Evolutionary conservation across 768 basidiomycete genomes (phyloP), one percentile per base, ranked within the genome.

Genomic region (Macrocybe gigantea): DNA sequence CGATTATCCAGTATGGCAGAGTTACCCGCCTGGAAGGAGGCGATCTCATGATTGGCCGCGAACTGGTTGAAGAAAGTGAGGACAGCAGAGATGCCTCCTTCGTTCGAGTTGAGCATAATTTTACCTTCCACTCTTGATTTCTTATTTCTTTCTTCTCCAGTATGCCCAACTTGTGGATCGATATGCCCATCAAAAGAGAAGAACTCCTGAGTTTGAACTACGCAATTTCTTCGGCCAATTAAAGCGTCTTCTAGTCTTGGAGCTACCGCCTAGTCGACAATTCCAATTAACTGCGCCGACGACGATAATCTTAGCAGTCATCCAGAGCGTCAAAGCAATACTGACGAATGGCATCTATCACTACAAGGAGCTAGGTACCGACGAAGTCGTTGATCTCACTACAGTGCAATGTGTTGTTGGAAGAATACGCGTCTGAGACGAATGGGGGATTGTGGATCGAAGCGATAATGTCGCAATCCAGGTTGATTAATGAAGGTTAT

Each of bases 31-130:
- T 47, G 8, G 34, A 31, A 6, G 12, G 46, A 31, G 41, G 46
- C 8, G 46, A 47, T 15, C 38, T 15, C 11, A 14, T 47, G 9
- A 35, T 31, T 7, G 46, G 37, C 6, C n/a, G 13, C 1, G 38
- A 38, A 30, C 37, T 47, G 11, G 38, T 15, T 8, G 10, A 13
- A 9, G 15, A 9, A 7, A 7, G 13, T 8, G n/a, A 13, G 9
- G 46, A 47, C 15, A 22, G 13, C 14, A 35, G 46, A 10, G 46
- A 47, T 31, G 37, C 33, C 8, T 33, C 46, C 8, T 47, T 41
- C 32, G 36, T 47, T 41, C 38, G 46, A 6, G 46, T 47, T 12
- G 31, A 38, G 22, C 15, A 43, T 43, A 9, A 9, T 11, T 43
- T 43, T 8, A 14, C 36, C 36, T 22, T 22, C 22, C 22, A 22